Conservation (phyloP, 495 filamentous ascomycete species). For the Penicillium angulare region DNA sequence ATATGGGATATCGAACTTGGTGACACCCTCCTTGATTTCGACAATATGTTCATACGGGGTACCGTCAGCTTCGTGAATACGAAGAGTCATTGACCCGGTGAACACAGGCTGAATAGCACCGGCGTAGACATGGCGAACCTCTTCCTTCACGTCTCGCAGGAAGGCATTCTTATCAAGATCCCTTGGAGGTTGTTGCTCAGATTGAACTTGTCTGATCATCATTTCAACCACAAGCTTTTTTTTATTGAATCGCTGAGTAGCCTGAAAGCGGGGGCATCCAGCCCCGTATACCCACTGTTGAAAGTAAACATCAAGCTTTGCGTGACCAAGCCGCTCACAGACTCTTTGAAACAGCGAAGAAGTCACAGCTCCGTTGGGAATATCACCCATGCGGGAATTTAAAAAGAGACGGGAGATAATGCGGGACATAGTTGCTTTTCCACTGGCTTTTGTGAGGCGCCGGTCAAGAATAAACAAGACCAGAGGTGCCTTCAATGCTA, state of each 20-base stretch:
- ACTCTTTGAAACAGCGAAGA: conserved; percentile 71
- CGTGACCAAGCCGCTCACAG: conserved; percentile 84
- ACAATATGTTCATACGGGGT: conserved; percentile 99
- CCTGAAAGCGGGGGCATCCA: conserved; percentile 82
- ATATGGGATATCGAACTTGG: conserved; percentile 90
- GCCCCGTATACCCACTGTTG: conserved; percentile 87
- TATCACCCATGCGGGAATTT: conserved; percentile 74
- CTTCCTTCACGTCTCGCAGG: conserved; percentile 78
- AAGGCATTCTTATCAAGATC: conserved; percentile 67
- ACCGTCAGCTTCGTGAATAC: conserved; percentile 97
- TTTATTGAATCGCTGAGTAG: conserved; percentile 92
- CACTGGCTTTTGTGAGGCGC: conserved; percentile 81
- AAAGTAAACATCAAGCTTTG: conserved; percentile 83
- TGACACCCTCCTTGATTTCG: conserved; percentile 81
- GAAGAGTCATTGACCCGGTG: conserved; percentile 93
- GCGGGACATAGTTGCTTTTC: conserved; percentile 76
- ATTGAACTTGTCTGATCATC: conserved; percentile 79
- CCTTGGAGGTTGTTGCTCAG: conserved; percentile 45
- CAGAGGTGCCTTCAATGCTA: conserved; percentile 85
- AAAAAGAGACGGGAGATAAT: conserved; percentile 80
- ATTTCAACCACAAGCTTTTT: conserved; percentile 96
- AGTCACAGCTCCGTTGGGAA: conserved; percentile 69
- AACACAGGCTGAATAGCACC: conserved; percentile 74
- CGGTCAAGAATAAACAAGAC: conserved; percentile 93
- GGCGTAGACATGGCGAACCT: conserved; percentile 65